Percentiles rank a stretch among this genome's conserved stretches.
Conservation (phyloP, 257 asterid genomes). For the Rauvolfia tetraphylla region DNA sequence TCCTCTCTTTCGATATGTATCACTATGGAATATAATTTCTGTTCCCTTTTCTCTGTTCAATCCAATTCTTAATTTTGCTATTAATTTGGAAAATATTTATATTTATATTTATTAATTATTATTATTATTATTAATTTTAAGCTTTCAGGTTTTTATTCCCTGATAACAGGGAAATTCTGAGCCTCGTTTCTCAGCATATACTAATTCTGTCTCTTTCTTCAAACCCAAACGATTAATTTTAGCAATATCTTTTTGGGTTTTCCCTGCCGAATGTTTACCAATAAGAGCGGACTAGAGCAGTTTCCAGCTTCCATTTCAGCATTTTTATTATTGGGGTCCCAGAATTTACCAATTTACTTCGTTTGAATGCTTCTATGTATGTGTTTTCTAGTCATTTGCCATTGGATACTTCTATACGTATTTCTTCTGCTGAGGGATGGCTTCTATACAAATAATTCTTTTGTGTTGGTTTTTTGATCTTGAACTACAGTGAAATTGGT, state of each 20-base stretch:
- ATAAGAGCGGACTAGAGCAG: background rate
- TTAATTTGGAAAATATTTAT: background rate
- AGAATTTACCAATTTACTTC: too few relatives aligned
- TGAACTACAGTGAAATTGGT: background rate
- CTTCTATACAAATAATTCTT: background rate
- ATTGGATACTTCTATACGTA: background rate
- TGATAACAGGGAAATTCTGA: background rate
- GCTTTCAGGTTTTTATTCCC: too few relatives aligned
- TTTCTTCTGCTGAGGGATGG: background rate
- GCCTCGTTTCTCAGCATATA: background rate
- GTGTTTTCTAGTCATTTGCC: too few relatives aligned
- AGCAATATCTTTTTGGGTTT: too few relatives aligned
- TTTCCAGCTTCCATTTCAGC: background rate
- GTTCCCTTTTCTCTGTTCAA: background rate
- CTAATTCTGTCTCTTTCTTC: background rate
- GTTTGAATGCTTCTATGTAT: too few relatives aligned
- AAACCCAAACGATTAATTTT: background rate
- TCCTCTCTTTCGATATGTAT: background rate
- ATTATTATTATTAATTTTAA: too few relatives aligned
- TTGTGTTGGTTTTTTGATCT: background rate
- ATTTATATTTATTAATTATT: too few relatives aligned
- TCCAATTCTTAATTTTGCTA: background rate
- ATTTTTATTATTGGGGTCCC: background rate
- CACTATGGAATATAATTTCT: background rate
- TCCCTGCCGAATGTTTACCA: too few relatives aligned